Evolutionary conservation across 257 asterid species (phyloP).

Genomic region (Solanum tarapatanum): DNA sequence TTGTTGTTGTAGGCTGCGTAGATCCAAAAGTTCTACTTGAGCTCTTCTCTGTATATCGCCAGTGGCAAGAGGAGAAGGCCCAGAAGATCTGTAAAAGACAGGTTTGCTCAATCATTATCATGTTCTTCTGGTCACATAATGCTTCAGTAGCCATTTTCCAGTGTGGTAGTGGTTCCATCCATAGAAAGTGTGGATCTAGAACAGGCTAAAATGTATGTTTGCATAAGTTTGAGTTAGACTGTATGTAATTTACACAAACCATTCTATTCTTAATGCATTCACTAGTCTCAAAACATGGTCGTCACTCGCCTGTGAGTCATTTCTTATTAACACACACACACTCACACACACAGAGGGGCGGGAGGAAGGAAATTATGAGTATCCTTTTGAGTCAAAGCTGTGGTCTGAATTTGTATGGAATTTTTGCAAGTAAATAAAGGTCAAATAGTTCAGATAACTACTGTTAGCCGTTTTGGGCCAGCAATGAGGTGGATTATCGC

Average conservation of each 20-base stretch:
- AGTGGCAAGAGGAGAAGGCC: conserved; percentile 76
- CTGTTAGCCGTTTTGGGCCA: background rate
- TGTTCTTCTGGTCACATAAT: background rate
- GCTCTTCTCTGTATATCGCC: conserved; percentile 70
- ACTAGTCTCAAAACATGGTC: background rate
- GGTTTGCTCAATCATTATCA: conserved; percentile 28
- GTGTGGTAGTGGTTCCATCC: background rate
- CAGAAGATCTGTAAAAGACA: conserved; percentile 55
- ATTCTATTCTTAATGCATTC: background rate
- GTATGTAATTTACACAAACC: background rate
- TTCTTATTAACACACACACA: background rate
- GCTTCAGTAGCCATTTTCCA: background rate
- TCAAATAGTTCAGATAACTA: background rate
- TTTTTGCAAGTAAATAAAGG: background rate
- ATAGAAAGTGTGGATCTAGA: background rate
- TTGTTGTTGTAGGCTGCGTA: conserved; percentile 46
- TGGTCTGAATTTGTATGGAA: background rate
- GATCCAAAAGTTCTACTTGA: conserved; percentile 80
- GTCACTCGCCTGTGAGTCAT: background rate
- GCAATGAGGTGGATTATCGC: background rate
- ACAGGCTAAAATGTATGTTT: background rate
- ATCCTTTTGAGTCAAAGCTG: background rate
- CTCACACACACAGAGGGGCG: background rate
- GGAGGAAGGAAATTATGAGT: background rate
- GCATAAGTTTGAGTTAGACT: background rate